phyloP scores from a whole-genome alignment of 345 rosid species.

The Eucalyptus regnans region DNA sequence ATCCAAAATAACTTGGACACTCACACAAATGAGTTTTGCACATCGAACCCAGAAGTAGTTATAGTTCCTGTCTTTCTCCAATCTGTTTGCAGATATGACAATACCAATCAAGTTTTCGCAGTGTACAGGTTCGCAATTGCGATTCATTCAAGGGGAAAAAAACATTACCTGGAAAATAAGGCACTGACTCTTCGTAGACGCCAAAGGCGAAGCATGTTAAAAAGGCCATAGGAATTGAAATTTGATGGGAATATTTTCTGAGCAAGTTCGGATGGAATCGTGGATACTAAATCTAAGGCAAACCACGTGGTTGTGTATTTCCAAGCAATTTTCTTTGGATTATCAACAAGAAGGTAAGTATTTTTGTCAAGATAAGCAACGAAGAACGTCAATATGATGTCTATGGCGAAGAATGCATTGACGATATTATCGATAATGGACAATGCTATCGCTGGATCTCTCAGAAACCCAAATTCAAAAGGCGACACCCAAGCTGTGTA shows the following conservation, averaged over 20 bases:
- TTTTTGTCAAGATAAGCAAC: conserved; percentile 69
- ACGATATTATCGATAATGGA: conserved; percentile 69
- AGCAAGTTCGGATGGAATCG: conserved; percentile 70
- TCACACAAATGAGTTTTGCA: conserved; percentile 78
- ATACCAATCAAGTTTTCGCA: background rate
- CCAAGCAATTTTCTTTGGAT: conserved; percentile 57
- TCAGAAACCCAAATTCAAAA: conserved; percentile 79
- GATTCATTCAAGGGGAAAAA: background rate
- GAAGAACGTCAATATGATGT: conserved; percentile 76
- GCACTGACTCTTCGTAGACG: conserved; percentile 96
- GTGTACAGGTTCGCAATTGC: background rate
- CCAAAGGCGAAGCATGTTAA: conserved; percentile 97
- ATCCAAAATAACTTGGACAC: conserved; percentile 4
- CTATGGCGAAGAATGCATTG: conserved; percentile 81
- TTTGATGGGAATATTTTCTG: conserved; percentile 40
- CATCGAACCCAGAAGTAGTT: conserved; percentile 98
- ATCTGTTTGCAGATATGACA: conserved; percentile 21
- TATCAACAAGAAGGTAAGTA: conserved; percentile 65
- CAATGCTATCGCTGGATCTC: conserved; percentile 35
- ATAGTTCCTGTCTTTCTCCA: conserved; percentile 87
- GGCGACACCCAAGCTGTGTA: conserved; percentile 97
- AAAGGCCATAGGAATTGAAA: conserved; percentile 45
- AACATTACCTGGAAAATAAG: conserved; percentile 64
- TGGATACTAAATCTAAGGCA: conserved; percentile 61
- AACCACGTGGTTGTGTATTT: conserved; percentile 78